Conservation (phyloP, 208 protist species). For the Wallacemonas sp. region DNA sequence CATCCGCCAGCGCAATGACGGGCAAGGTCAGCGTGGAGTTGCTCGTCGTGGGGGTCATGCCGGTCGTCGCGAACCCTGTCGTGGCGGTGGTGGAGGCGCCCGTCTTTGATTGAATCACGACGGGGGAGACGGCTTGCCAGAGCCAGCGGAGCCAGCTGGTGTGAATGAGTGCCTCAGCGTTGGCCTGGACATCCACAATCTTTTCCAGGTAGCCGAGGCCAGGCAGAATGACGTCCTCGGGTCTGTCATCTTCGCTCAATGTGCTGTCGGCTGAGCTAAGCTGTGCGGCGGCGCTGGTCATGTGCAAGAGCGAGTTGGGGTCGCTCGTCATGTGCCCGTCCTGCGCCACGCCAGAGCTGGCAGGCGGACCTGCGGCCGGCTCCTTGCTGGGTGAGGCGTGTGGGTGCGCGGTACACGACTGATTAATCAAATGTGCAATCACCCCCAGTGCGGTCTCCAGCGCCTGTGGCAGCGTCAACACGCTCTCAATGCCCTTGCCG, state of each 20-base stretch:
- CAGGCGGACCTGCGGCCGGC: neutral
- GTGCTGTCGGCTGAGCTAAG: constrained; percentile 1
- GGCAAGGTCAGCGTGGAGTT: neutral
- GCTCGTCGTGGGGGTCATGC: neutral
- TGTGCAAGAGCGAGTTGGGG: neutral
- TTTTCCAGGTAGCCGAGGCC: constrained; percentile 81
- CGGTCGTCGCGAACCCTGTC: neutral
- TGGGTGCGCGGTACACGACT: constrained; percentile 4
- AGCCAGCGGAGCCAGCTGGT: constrained; percentile 83
- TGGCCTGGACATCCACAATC: constrained; percentile 66
- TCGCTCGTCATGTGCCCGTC: neutral
- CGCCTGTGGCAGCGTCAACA: constrained; percentile 34
- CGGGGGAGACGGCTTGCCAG: constrained; percentile 55
- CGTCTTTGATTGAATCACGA: constrained; percentile 25
- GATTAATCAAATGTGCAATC: constrained; percentile 35
- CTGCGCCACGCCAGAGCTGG: neutral
- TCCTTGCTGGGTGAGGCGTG: neutral
- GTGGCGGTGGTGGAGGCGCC: too few species aligned
- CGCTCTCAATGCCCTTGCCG: constrained; percentile 27
- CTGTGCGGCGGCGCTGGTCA: neutral
- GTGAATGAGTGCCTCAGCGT: constrained; percentile 58
- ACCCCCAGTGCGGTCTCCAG: constrained; percentile 44
- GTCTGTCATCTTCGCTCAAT: constrained; percentile 28
- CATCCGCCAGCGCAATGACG: neutral
- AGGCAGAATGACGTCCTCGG: constrained; percentile 45